A percentile compares a stretch with the other conserved stretches of the same genome.
phyloP scores from a whole-genome alignment of 1,139 yeast genomes.

The Magnusiomyces ingens region DNA sequence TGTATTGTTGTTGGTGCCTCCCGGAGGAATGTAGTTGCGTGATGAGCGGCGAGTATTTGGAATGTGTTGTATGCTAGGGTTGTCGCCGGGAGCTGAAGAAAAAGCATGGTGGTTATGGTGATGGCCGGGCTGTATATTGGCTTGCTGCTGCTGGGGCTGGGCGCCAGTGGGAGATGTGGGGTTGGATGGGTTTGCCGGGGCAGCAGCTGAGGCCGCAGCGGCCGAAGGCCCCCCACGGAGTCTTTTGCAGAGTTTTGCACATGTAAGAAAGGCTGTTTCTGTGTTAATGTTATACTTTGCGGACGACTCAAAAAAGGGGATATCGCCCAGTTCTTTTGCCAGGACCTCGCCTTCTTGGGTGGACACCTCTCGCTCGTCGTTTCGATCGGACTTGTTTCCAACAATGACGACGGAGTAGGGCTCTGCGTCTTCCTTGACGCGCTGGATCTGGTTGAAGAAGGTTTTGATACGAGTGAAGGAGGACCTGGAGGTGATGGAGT shows the following conservation, averaged over 20 bases:
- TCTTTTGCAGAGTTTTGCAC: slow-evolving; percentile 65
- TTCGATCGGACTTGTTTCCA: slow-evolving; percentile 77
- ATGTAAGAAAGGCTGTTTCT: slow-evolving; percentile 81
- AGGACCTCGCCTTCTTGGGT: slow-evolving; percentile 76
- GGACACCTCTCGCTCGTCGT: slow-evolving; percentile 65
- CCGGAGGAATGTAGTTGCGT: background rate
- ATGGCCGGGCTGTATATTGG: too few relatives aligned
- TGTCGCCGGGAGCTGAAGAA: too few relatives aligned
- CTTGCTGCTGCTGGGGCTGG: slow-evolving; percentile 5
- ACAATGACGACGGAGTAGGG: slow-evolving; percentile 78
- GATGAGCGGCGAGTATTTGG: background rate
- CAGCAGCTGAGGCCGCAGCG: background rate
- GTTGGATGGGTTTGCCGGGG: background rate
- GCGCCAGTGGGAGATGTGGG: background rate
- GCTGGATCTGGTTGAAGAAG: slow-evolving; percentile 77
- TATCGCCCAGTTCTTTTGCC: slow-evolving; percentile 77
- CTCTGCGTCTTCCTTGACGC: slow-evolving; percentile 53
- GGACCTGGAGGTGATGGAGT: slow-evolving; percentile 81
- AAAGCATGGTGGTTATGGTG: too few relatives aligned
- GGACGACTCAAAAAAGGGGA: slow-evolving; percentile 85
- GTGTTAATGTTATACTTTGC: slow-evolving; percentile 89
- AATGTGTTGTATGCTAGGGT: background rate
- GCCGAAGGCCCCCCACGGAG: slow-evolving; percentile 5
- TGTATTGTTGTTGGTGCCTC: background rate
- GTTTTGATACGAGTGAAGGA: slow-evolving; percentile 77